These are phyloP conservation scores for Claviceps sp. DNA, from an alignment of 2,329 filamentous ascomycete species.

Conservation along the genomic window DNA sequence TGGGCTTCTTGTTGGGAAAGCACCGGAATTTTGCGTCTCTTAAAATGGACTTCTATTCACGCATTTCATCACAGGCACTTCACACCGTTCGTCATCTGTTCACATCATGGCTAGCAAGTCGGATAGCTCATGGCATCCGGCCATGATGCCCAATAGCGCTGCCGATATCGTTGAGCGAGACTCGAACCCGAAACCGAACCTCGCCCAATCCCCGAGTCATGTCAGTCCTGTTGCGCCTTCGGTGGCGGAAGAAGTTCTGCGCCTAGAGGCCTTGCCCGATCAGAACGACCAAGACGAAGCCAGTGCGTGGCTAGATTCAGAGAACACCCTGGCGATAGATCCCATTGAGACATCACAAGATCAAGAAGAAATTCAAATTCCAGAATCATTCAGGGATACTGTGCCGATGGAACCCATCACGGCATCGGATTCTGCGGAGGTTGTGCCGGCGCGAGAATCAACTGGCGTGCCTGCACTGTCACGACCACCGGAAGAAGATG, in stretches of 20 bases:
- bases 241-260: neutral
- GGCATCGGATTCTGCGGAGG: neutral
- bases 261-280: neutral
- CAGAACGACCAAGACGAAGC: slow-evolving; percentile 6
- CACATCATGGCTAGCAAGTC: slow-evolving; percentile 24
- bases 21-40: neutral
- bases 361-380: neutral
- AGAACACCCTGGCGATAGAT: slow-evolving; percentile 4
- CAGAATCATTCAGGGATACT: neutral
- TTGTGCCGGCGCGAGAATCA: neutral
- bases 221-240: neutral
- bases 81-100: slow-evolving; percentile 4
- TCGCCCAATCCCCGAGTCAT: neutral
- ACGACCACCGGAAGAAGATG: neutral
- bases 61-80: slow-evolving; percentile 1
- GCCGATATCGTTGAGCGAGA: slow-evolving; percentile 2
- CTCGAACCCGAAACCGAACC: neutral
- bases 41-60: neutral
- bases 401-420: neutral
- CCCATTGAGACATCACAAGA: neutral
- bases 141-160: slow-evolving; percentile 23
- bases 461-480: neutral
- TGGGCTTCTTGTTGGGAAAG: neutral
- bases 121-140: slow-evolving; percentile 26
- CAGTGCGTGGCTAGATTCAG: slow-evolving; percentile 13